Evolutionary conservation across 2,329 filamentous ascomycete species (phyloP).

Genomic region (Exserohilum rostratum): DNA sequence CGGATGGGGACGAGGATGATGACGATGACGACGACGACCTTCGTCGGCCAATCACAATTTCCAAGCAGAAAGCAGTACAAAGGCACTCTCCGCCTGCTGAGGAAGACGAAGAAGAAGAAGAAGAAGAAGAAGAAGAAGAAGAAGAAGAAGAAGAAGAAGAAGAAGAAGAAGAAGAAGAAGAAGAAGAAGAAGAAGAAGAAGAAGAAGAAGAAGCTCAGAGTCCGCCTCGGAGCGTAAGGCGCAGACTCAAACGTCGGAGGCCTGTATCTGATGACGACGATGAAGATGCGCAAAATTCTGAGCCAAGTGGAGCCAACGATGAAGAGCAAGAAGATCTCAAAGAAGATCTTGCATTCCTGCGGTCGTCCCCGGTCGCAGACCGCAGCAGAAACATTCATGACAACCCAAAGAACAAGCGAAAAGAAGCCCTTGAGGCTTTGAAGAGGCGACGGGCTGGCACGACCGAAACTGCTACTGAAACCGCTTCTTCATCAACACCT

Average conservation of each 20-base stretch:
- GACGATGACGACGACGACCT: conserved; percentile 4
- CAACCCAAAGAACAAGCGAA: conserved; percentile 44
- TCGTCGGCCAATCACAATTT: neutral
- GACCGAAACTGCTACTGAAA: too few species aligned
- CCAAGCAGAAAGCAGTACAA: neutral
- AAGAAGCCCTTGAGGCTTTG: conserved; percentile 52
- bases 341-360: conserved; percentile 54
- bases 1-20: conserved; percentile 6
- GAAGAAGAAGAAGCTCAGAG: conserved; percentile 1
- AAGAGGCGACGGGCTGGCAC: conserved; percentile 50
- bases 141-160: too few species aligned
- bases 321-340: conserved; percentile 50
- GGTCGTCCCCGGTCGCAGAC: conserved; percentile 40
- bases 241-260: conserved; percentile 7
- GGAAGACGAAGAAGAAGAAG: too few species aligned
- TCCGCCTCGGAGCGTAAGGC: conserved; percentile 10
- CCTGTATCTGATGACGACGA: conserved; percentile 13
- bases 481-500: conserved; percentile 31
- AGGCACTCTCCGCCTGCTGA: conserved; percentile 5
- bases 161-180: too few species aligned
- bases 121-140: too few species aligned
- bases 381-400: conserved; percentile 32
- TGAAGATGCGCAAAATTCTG: neutral
- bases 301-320: too few species aligned
- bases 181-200: too few species aligned